A percentile compares a stretch with the other conserved stretches of the same genome.
These are phyloP conservation scores for Botrytis deweyae DNA, from an alignment of 2,329 filamentous ascomycete species.

Conservation along the genomic window DNA sequence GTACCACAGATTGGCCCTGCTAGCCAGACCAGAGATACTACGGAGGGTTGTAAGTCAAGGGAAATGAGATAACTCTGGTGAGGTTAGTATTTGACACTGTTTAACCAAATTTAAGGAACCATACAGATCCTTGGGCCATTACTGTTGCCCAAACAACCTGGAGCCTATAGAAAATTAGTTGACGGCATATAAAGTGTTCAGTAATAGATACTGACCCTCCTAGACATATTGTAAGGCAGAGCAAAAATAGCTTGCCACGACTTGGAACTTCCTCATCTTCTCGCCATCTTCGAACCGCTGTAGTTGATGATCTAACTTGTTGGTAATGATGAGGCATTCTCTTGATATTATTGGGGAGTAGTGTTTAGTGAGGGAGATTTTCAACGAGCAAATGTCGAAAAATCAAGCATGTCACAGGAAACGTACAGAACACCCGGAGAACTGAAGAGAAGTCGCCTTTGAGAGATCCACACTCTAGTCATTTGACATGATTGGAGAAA, in stretches of 20 bases:
- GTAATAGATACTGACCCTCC: neutral
- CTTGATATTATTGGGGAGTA: neutral
- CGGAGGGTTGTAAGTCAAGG: neutral
- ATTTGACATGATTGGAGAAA: neutral
- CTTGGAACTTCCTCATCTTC: slow-evolving; percentile 3
- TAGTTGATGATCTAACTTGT: neutral
- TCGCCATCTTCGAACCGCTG: neutral
- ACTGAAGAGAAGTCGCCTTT: neutral
- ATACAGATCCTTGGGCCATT: slow-evolving; percentile 1
- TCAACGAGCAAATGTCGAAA: neutral
- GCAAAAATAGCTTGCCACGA: neutral
- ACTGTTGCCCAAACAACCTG: slow-evolving; percentile 2
- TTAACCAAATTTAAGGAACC: neutral
- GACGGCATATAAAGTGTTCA: neutral
- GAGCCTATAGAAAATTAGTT: neutral
- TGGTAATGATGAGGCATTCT: slow-evolving; percentile 4
- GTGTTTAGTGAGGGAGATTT: neutral
- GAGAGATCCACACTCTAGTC: neutral
- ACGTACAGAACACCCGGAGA: neutral
- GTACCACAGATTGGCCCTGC: slow-evolving; percentile 54
- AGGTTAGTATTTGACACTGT: neutral
- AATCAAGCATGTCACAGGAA: neutral
- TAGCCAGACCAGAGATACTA: slow-evolving; percentile 44
- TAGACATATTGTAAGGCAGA: slow-evolving; percentile 3
- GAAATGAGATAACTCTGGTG: neutral